A percentile compares a stretch with the other conserved stretches of the same genome.
Evolutionary conservation across 1,284 basidiomycete genomes (phyloP).

Genomic region (Cryptococcus wingfieldii): DNA sequence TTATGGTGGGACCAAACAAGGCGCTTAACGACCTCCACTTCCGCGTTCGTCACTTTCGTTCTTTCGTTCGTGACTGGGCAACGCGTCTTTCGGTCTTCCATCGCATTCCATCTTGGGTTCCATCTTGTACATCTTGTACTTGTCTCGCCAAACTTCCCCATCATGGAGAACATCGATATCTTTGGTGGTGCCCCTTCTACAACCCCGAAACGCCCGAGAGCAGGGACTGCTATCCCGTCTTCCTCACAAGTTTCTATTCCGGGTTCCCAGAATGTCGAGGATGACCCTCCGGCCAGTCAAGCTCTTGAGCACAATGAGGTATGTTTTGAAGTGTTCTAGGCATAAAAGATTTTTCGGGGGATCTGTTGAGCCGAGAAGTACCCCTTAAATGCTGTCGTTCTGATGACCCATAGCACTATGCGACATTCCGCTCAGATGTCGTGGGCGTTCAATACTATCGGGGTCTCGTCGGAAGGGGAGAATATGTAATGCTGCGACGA

Average conservation of each 20-base stretch:
- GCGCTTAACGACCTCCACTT: no score
- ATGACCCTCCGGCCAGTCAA: background rate
- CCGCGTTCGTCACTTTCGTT: background rate
- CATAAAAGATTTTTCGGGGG: no score
- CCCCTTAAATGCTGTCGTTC: background rate
- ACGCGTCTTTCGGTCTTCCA: background rate
- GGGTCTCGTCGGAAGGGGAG: conserved; percentile 71
- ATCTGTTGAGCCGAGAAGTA: no score
- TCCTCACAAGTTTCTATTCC: background rate
- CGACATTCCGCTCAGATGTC: conserved; percentile 58
- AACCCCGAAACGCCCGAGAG: no score
- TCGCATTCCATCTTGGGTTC: background rate
- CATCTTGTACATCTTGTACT: background rate
- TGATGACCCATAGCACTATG: conserved; percentile 57
- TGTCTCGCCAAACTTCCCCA: background rate
- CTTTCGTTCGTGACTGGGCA: background rate
- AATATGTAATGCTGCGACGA: conserved; percentile 68
- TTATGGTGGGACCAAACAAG: no score
- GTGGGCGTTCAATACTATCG: conserved; percentile 79
- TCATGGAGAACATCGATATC: no score
- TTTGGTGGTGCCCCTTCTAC: no score
- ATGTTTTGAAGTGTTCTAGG: background rate
- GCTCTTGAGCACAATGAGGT: background rate
- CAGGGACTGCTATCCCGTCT: background rate
- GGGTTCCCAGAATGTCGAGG: background rate